phyloP scores from a whole-genome alignment of 2,329 filamentous ascomycete genomes.

The Pleurostoma richardsiae region DNA sequence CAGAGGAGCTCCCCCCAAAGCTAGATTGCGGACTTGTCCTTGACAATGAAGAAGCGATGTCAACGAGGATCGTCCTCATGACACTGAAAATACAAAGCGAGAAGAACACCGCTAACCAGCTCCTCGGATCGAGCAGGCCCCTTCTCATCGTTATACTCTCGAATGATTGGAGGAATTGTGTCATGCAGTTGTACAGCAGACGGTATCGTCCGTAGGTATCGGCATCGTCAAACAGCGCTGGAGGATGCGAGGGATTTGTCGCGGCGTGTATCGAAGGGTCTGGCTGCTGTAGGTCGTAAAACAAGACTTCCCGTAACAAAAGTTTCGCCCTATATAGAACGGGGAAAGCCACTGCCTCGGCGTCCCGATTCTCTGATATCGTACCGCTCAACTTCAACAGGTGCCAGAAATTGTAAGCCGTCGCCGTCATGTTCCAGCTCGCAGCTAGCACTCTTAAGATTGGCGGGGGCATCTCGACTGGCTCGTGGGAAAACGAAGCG shows the following conservation, averaged over 20 bases:
- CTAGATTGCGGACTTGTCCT: constrained; percentile 6
- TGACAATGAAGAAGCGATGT: constrained; percentile 29
- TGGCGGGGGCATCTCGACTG: constrained; percentile 37
- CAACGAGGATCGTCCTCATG: constrained; percentile 44
- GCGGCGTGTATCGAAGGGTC: constrained; percentile 38
- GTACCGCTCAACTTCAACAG: constrained; percentile 45
- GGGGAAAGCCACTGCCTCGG: constrained; percentile 43
- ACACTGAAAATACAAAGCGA: constrained; percentile 56
- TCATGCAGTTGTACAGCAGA: constrained; percentile 43
- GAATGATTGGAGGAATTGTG: constrained; percentile 47
- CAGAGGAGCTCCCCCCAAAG: constrained; percentile 3
- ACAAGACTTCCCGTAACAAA: constrained; percentile 48
- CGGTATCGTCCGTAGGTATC: constrained; percentile 42
- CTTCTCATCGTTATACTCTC: constrained; percentile 37
- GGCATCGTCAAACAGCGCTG: constrained; percentile 32
- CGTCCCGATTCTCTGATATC: constrained; percentile 41
- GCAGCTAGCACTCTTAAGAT: constrained; percentile 44
- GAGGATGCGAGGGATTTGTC: constrained; percentile 23
- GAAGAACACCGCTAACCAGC: constrained; percentile 47
- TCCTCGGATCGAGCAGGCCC: constrained; percentile 31
- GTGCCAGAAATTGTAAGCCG: constrained; percentile 46
- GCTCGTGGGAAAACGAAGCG: constrained; percentile 31
- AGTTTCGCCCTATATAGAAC: constrained; percentile 49
- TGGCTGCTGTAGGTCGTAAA: constrained; percentile 47
- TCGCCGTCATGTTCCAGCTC: constrained; percentile 44